Conservation (phyloP, 2,329 filamentous ascomycete species). For the Curvularia sp. region DNA sequence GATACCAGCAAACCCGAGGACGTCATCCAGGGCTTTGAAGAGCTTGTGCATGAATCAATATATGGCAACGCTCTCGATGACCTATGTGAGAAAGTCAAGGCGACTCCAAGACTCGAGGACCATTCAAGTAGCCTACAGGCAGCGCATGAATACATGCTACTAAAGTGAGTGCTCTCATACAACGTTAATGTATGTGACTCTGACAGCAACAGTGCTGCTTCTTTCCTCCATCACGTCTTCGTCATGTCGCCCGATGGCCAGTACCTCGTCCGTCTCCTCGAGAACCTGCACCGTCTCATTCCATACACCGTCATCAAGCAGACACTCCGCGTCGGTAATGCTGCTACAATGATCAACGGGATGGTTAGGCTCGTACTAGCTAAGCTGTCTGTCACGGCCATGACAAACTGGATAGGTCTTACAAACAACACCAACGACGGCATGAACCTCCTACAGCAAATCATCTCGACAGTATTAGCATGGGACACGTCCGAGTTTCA, state of each 20-base stretch:
- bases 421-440: constrained; percentile 76
- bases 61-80: constrained; percentile 72
- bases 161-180: constrained; percentile 64
- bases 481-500: constrained; percentile 77
- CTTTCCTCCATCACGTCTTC: constrained; percentile 75
- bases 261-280: constrained; percentile 73
- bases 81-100: constrained; percentile 66
- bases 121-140: constrained; percentile 68
- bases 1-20: constrained; percentile 66
- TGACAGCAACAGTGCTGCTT: constrained; percentile 65
- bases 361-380: constrained; percentile 76
- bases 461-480: constrained; percentile 73
- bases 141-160: constrained; percentile 70
- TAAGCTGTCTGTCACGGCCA: constrained; percentile 75
- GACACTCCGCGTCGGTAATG: constrained; percentile 77
- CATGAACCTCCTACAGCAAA: constrained; percentile 80
- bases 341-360: constrained; percentile 79
- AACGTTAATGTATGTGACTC: background rate
- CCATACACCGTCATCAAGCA: constrained; percentile 76
- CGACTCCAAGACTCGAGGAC: constrained; percentile 68
- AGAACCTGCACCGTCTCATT: constrained; percentile 72
- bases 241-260: constrained; percentile 77
- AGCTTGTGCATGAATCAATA: constrained; percentile 69
- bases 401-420: constrained; percentile 81
- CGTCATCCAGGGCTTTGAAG: constrained; percentile 69